These are phyloP conservation scores for Beauveria asiatica DNA, from an alignment of 2,329 filamentous ascomycete species.

Conservation along the genomic window DNA sequence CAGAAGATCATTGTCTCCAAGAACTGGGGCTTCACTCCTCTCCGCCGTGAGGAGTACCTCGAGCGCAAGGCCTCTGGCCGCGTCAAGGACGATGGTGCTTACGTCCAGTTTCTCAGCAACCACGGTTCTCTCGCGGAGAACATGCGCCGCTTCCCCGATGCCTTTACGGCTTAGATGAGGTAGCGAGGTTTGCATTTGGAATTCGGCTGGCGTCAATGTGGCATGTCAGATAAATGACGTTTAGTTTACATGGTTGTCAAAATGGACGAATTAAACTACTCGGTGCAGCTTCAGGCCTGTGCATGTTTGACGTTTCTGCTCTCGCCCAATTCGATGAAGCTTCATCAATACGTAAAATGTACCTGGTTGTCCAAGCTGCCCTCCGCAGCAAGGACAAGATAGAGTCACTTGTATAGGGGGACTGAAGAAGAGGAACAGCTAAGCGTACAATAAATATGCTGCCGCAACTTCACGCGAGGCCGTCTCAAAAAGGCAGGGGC, in stretches of 20 bases:
- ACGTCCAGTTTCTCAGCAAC: conserved; percentile 98
- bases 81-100: conserved; percentile 96
- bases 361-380: too few species aligned
- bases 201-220: conserved; percentile 37
- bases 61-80: conserved; percentile 87
- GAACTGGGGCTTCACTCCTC: conserved; percentile 99
- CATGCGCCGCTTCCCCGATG: conserved; percentile 90
- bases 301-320: not conserved
- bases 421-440: not conserved
- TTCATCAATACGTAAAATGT: not conserved
- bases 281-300: not conserved
- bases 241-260: conserved; percentile 23
- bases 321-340: too few species aligned
- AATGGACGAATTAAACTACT: conserved; percentile 24
- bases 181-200: conserved; percentile 30
- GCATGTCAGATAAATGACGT: conserved; percentile 32
- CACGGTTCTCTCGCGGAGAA: conserved; percentile 79
- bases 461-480: too few species aligned
- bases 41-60: conserved; percentile 95
- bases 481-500: too few species aligned
- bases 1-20: conserved; percentile 99
- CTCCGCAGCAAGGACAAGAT: too few species aligned
- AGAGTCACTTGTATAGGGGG: too few species aligned
- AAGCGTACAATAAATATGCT: too few species aligned
- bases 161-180: conserved; percentile 57